Percentiles rank a stretch among this genome's conserved stretches.
phyloP scores from a whole-genome alignment of 2,329 filamentous ascomycete genomes.

The Penicillium crustosum region DNA sequence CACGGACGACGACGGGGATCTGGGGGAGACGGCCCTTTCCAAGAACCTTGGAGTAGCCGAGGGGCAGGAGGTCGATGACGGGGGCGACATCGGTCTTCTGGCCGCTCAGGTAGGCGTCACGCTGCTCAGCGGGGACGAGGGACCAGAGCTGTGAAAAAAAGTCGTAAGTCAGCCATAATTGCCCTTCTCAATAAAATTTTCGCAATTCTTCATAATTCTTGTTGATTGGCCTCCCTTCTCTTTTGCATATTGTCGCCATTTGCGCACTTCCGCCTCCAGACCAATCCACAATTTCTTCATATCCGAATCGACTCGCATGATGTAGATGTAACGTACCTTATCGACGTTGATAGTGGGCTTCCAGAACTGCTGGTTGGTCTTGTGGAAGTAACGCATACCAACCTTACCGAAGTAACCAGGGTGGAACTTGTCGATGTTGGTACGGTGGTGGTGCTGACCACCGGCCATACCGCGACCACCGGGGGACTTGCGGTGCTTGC shows the following conservation, averaged over 20 bases:
- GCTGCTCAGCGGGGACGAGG: slow-evolving; percentile 87
- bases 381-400: slow-evolving; percentile 96
- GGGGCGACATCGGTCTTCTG: slow-evolving; percentile 90
- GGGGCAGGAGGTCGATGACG: slow-evolving; percentile 93
- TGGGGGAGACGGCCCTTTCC: slow-evolving; percentile 96
- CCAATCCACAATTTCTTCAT: slow-evolving; percentile 8
- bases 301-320: slow-evolving; percentile 11
- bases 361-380: slow-evolving; percentile 94
- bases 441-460: slow-evolving; percentile 98
- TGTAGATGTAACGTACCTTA: slow-evolving; percentile 66
- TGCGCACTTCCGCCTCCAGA: slow-evolving; percentile 1
- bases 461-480: slow-evolving; percentile 84
- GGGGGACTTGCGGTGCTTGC: slow-evolving; percentile 95
- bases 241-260: neutral
- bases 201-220: neutral
- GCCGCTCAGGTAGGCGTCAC: slow-evolving; percentile 80
- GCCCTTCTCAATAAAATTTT: slow-evolving; percentile 1
- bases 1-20: slow-evolving; percentile 90
- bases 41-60: slow-evolving; percentile 98
- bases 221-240: slow-evolving; percentile 1
- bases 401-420: slow-evolving; percentile 99
- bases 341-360: slow-evolving; percentile 98
- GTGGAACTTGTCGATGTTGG: slow-evolving; percentile 91
- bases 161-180: slow-evolving; percentile 18
- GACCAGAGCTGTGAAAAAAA: slow-evolving; percentile 73